Evolutionary conservation across 352 stramenopile genomes (phyloP).

Genomic region (Pythium monospermum): DNA sequence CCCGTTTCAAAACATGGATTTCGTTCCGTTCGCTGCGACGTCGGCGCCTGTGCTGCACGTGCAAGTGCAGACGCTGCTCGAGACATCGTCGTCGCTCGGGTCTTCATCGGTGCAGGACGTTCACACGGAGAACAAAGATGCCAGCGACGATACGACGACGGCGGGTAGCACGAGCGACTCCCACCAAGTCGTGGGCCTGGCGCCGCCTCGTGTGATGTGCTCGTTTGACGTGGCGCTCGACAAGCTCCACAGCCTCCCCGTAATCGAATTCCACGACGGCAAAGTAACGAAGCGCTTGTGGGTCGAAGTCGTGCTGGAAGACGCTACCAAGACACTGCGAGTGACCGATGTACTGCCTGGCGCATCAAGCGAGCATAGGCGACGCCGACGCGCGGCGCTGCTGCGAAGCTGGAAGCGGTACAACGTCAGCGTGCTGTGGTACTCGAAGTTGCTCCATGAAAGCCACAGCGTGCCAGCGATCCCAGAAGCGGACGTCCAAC

Average conservation of each 20-base stretch:
- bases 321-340: conserved; percentile 74
- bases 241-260: conserved; percentile 73
- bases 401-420: conserved; percentile 78
- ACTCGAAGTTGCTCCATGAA: conserved; percentile 28
- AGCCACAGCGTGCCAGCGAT: neutral
- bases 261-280: conserved; percentile 69
- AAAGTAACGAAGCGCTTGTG: conserved; percentile 60
- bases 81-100: conserved; percentile 29
- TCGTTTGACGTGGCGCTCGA: conserved; percentile 81
- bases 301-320: conserved; percentile 72
- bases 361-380: conserved; percentile 61
- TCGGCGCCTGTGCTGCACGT: conserved; percentile 61
- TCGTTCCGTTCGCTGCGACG: conserved; percentile 69
- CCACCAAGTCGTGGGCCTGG: conserved; percentile 2
- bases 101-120: conserved; percentile 8
- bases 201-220: conserved; percentile 36
- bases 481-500: too few species aligned
- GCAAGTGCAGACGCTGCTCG: conserved; percentile 64
- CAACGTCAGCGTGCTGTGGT: conserved; percentile 61
- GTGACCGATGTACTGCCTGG: conserved; percentile 80
- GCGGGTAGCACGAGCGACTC: too few species aligned
- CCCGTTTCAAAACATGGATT: conserved; percentile 77
- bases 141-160: conserved; percentile 3
- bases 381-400: conserved; percentile 56
- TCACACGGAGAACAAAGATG: conserved; percentile 16